Conservation (phyloP, 140 eudicot genomes). For the Bidens hawaiensis region DNA sequence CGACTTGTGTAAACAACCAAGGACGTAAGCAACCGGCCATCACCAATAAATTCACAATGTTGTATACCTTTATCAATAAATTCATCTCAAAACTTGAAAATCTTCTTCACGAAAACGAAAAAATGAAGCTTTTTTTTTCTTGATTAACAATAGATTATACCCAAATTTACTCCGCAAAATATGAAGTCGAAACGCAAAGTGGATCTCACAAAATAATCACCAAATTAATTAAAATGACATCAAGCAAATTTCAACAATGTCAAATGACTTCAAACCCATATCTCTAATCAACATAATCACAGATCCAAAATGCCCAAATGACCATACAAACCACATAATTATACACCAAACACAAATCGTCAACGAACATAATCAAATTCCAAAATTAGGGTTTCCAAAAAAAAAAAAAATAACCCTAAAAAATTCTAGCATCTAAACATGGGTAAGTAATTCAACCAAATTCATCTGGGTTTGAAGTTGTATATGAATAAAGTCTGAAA, state of each 20-base stretch:
- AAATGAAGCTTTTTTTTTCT: background rate
- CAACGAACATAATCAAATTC: background rate
- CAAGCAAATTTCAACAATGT: background rate
- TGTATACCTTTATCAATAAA: no score
- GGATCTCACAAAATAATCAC: no score
- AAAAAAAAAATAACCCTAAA: background rate
- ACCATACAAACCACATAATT: background rate
- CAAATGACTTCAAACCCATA: constrained; percentile 1
- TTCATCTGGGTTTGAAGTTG: background rate
- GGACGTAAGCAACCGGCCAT: background rate
- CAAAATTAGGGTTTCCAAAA: constrained; percentile 26
- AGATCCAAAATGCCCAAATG: background rate
- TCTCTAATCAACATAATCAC: background rate
- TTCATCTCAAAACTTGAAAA: background rate
- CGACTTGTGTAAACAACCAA: background rate
- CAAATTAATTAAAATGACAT: background rate
- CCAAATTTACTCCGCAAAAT: background rate
- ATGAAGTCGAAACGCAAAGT: background rate
- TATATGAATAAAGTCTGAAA: background rate
- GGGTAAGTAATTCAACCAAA: background rate
- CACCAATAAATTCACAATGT: background rate
- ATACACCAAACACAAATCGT: background rate
- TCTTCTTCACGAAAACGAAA: background rate
- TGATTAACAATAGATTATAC: background rate
- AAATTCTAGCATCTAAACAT: background rate